phyloP scores from a whole-genome alignment of 1,139 yeast species.

The Candida buenavistaensis region DNA sequence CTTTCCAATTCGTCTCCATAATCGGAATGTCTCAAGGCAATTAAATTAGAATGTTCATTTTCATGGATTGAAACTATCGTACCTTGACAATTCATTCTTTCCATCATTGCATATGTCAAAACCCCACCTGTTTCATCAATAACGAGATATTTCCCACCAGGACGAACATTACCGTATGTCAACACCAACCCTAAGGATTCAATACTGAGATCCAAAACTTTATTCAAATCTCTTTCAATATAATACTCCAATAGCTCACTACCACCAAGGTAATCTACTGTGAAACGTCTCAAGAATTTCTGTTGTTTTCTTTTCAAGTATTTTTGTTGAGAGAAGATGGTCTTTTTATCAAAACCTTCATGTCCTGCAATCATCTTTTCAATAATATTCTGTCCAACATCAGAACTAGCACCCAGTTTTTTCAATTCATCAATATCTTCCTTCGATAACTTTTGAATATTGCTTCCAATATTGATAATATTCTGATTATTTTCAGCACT shows the following conservation, averaged over 20 bases:
- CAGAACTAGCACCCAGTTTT: slow-evolving; percentile 58
- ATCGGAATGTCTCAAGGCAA: slow-evolving; percentile 66
- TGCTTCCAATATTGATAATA: slow-evolving; percentile 70
- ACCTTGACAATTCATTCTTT: slow-evolving; percentile 86
- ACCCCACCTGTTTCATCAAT: slow-evolving; percentile 93
- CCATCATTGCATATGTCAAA: slow-evolving; percentile 78
- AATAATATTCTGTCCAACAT: slow-evolving; percentile 78
- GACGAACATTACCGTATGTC: slow-evolving; percentile 76
- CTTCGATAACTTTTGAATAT: slow-evolving; percentile 69
- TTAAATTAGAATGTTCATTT: slow-evolving; percentile 86
- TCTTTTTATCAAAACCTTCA: slow-evolving; percentile 83
- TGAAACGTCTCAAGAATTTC: slow-evolving; percentile 83
- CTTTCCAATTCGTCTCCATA: slow-evolving; percentile 49
- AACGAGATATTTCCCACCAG: slow-evolving; percentile 86
- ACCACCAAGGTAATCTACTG: slow-evolving; percentile 76
- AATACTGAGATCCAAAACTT: slow-evolving; percentile 79
- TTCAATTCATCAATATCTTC: slow-evolving; percentile 83
- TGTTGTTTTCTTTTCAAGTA: slow-evolving; percentile 88
- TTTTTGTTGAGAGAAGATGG: slow-evolving; percentile 87
- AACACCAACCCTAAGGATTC: slow-evolving; percentile 79
- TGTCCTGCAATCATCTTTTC: slow-evolving; percentile 82
- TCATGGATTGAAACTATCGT: slow-evolving; percentile 79
- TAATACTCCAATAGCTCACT: slow-evolving; percentile 74
- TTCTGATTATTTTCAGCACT: slow-evolving; percentile 68
- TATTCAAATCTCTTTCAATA: slow-evolving; percentile 67